These are phyloP conservation scores for Fusarium transvaalense DNA, from an alignment of 2,329 filamentous ascomycete genomes.

Conservation along the genomic window DNA sequence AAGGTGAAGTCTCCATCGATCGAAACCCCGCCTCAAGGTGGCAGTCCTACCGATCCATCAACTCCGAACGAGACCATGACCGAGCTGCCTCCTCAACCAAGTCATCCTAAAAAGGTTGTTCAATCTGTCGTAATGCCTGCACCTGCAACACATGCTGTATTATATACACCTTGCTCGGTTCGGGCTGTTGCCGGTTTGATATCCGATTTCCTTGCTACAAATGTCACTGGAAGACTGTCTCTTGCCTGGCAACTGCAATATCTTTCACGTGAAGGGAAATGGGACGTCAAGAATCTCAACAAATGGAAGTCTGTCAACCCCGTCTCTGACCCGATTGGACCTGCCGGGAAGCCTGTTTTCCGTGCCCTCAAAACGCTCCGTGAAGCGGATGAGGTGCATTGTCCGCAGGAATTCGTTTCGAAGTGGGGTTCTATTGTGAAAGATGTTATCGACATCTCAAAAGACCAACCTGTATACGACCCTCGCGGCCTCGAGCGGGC, in stretches of 20 bases:
- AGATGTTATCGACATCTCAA: slow-evolving; percentile 89
- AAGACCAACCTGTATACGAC: slow-evolving; percentile 91
- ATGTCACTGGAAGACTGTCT: slow-evolving; percentile 82
- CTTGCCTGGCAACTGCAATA: slow-evolving; percentile 93
- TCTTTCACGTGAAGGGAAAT: slow-evolving; percentile 90
- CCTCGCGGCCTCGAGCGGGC: slow-evolving; percentile 75
- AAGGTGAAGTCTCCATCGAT: slow-evolving; percentile 38
- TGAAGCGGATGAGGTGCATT: slow-evolving; percentile 87
- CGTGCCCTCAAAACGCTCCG: slow-evolving; percentile 93
- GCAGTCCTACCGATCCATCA: slow-evolving; percentile 59
- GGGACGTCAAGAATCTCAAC: slow-evolving; percentile 95
- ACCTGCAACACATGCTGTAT: slow-evolving; percentile 84
- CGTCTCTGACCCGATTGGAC: slow-evolving; percentile 81
- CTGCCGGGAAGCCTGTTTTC: slow-evolving; percentile 69
- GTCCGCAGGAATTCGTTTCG: slow-evolving; percentile 77
- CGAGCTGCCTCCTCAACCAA: slow-evolving; percentile 62
- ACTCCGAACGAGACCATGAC: slow-evolving; percentile 59
- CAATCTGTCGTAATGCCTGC: slow-evolving; percentile 78
- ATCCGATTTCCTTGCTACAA: slow-evolving; percentile 80
- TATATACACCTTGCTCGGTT: slow-evolving; percentile 82
- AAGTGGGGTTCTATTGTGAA: slow-evolving; percentile 76
- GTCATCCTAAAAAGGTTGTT: slow-evolving; percentile 66
- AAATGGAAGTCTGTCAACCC: slow-evolving; percentile 89
- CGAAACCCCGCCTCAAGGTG: slow-evolving; percentile 54
- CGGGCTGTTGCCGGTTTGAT: slow-evolving; percentile 84